Evolutionary conservation across 768 basidiomycete genomes (phyloP).

Genomic region (Cystofilobasidium macerans): DNA sequence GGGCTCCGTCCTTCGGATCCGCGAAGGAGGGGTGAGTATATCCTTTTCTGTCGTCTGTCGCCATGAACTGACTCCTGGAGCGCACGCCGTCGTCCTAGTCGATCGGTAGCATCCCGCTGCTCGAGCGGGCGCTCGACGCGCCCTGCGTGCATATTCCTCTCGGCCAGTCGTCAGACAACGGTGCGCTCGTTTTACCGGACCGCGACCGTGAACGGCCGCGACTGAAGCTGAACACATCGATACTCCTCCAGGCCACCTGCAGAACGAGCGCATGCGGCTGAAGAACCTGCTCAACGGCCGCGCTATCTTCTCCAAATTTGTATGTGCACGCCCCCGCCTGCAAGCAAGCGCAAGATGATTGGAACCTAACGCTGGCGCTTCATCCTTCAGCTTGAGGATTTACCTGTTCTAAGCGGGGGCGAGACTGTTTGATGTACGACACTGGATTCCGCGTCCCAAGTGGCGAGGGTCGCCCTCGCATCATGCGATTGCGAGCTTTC

Average conservation of each 20-base stretch:
- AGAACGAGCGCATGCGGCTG: constrained; percentile 82
- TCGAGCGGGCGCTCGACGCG: constrained; percentile 72
- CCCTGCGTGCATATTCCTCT: constrained; percentile 80
- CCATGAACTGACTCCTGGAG: not conserved
- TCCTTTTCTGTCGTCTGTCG: not conserved
- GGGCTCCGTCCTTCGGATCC: constrained; percentile 63
- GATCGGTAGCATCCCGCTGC: constrained; percentile 82
- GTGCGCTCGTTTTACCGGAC: constrained; percentile 5
- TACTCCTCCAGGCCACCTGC: constrained; percentile 66
- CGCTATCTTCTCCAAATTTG: constrained; percentile 13
- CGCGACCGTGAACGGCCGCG: too few relatives aligned
- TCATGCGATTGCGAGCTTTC: too few relatives aligned
- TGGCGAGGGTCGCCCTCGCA: too few relatives aligned
- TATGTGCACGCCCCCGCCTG: not conserved
- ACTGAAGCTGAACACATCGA: too few relatives aligned
- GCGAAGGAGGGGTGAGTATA: constrained; percentile 76
- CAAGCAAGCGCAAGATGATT: too few relatives aligned
- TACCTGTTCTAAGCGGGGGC: too few relatives aligned
- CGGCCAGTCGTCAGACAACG: constrained; percentile 58
- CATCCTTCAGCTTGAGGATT: too few relatives aligned
- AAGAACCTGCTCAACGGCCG: constrained; percentile 49
- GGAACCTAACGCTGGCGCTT: too few relatives aligned
- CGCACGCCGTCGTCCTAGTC: constrained; percentile 47
- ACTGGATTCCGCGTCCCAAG: too few relatives aligned
- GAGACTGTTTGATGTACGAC: too few relatives aligned